These are phyloP conservation scores for Tulasnella sp. DNA, from an alignment of 768 basidiomycete genomes.

Conservation along the genomic window DNA sequence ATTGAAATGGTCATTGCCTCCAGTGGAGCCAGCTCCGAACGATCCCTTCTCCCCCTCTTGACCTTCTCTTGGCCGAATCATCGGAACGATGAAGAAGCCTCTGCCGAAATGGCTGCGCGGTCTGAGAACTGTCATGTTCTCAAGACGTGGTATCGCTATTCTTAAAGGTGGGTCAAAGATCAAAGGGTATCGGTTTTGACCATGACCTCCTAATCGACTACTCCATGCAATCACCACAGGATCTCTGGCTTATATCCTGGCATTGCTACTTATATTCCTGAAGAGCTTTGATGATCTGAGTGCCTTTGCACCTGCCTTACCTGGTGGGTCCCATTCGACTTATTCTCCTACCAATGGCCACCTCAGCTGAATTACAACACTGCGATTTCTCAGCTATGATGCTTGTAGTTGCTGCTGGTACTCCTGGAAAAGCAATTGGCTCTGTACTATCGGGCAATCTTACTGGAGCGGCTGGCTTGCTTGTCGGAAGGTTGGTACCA, in stretches of 20 bases:
- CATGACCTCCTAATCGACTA: too few relatives aligned
- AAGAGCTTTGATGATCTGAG: conserved; percentile 18
- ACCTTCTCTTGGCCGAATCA: too few relatives aligned
- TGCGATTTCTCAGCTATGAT: conserved; percentile 15
- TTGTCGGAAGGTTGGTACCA: conserved; percentile 18
- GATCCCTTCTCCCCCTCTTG: too few relatives aligned
- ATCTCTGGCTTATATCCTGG: conserved; percentile 21
- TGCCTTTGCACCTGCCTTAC: conserved; percentile 18
- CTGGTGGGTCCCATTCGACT: background rate
- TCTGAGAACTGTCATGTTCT: background rate
- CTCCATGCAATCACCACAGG: too few relatives aligned
- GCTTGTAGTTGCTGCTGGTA: conserved; percentile 21
- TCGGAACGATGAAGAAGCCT: background rate
- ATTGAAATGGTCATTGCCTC: too few relatives aligned
- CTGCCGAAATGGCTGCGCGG: conserved; percentile 9
- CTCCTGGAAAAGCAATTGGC: conserved; percentile 20
- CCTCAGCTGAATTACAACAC: background rate
- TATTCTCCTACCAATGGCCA: background rate
- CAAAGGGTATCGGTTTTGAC: too few relatives aligned
- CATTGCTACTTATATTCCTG: conserved; percentile 19
- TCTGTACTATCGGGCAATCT: conserved; percentile 17
- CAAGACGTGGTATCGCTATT: conserved; percentile 5
- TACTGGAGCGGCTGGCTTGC: conserved; percentile 19
- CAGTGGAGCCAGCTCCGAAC: too few relatives aligned
- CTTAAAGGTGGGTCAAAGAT: background rate